These are phyloP conservation scores for Penicillium silybi DNA, from an alignment of 495 filamentous ascomycete species.

Conservation along the genomic window DNA sequence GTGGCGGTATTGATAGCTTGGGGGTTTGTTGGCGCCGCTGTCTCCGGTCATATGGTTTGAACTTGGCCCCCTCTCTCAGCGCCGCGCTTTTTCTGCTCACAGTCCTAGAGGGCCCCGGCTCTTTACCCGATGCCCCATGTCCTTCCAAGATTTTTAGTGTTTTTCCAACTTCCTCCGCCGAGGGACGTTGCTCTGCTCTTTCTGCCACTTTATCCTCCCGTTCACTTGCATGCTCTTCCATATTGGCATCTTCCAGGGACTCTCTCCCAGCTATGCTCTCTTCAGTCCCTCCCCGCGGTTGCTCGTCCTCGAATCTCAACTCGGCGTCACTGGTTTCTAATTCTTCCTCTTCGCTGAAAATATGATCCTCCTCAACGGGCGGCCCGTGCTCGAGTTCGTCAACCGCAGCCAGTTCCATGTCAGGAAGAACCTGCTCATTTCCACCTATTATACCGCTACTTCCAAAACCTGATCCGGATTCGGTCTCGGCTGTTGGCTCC, in stretches of 20 bases:
- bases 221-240: conserved; percentile 4
- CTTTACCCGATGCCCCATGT: neutral
- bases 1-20: neutral
- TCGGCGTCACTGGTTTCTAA: neutral
- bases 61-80: conserved; percentile 1
- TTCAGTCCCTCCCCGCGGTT: neutral
- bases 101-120: conserved; percentile 3
- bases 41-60: conserved; percentile 2
- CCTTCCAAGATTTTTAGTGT: conserved; percentile 1
- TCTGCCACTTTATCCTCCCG: conserved; percentile 1
- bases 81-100: neutral
- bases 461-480: neutral
- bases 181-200: neutral
- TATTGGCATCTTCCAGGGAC: neutral
- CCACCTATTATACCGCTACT: neutral
- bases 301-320: neutral
- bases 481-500: neutral
- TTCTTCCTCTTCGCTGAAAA: neutral
- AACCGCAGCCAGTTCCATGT: neutral
- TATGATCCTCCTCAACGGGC: neutral
- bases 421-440: neutral
- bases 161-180: conserved; percentile 4
- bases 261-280: neutral
- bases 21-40: conserved; percentile 1
- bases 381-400: neutral